Conservation (phyloP, 495 filamentous ascomycete species). For the Tuber microsphaerosporum region DNA sequence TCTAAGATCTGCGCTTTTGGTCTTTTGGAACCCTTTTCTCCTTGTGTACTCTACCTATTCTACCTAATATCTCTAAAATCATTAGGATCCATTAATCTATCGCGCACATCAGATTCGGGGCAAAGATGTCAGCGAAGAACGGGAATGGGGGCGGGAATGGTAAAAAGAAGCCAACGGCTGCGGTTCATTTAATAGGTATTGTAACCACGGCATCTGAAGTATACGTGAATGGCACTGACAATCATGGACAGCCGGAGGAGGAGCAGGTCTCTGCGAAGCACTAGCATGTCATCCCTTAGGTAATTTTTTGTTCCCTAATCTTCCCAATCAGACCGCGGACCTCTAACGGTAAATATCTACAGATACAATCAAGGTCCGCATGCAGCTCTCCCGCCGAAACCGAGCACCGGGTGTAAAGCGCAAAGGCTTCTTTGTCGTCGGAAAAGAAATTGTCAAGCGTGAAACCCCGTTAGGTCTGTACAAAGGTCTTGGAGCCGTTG, state of each 20-base stretch:
- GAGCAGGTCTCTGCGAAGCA: constrained; percentile 98
- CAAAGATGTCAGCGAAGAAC: constrained; percentile 47
- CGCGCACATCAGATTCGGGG: not conserved
- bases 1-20: not conserved
- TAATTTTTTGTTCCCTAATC: constrained; percentile 45
- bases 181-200: constrained; percentile 88
- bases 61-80: not conserved
- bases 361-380: constrained; percentile 70
- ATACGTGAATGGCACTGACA: not conserved
- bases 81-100: not conserved
- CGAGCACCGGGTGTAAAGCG: constrained; percentile 74
- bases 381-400: constrained; percentile 90
- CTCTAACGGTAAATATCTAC: constrained; percentile 5
- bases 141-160: not conserved
- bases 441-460: constrained; percentile 73
- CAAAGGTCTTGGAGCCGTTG: constrained; percentile 90
- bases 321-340: not conserved
- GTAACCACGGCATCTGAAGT: constrained; percentile 7
- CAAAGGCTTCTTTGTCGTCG: constrained; percentile 82
- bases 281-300: constrained; percentile 92
- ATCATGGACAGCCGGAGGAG: constrained; percentile 69
- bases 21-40: not conserved
- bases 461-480: constrained; percentile 91
- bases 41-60: not conserved
- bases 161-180: constrained; percentile 73